Evolutionary conservation across 2,329 filamentous ascomycete species (phyloP).

Genomic region (Talaromyces atroroseus): DNA sequence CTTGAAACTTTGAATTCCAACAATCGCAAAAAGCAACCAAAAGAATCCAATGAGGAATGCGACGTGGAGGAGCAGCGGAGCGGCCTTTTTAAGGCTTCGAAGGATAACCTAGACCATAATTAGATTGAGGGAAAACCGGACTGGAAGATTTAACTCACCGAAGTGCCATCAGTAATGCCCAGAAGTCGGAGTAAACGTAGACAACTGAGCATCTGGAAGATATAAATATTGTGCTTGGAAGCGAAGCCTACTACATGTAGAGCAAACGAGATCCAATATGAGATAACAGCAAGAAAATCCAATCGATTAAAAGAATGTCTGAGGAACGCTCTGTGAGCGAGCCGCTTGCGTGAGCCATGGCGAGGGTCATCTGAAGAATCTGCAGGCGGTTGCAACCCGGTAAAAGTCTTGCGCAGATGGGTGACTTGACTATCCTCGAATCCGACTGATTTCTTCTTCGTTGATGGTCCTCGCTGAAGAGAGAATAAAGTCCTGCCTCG

Average conservation of each 20-base stretch:
- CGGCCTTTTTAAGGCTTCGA: slow-evolving; percentile 89
- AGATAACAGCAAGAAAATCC: slow-evolving; percentile 89
- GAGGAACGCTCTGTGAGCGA: slow-evolving; percentile 86
- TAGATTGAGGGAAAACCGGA: slow-evolving; percentile 14
- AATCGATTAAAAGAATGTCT: slow-evolving; percentile 93
- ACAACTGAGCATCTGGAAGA: slow-evolving; percentile 96
- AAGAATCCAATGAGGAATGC: slow-evolving; percentile 95
- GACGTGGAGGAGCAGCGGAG: slow-evolving; percentile 84
- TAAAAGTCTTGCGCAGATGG: slow-evolving; percentile 66
- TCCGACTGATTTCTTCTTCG: slow-evolving; percentile 47
- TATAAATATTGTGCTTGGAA: slow-evolving; percentile 64
- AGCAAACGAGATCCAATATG: slow-evolving; percentile 86
- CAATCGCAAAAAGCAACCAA: slow-evolving; percentile 94
- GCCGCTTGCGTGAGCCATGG: slow-evolving; percentile 74
- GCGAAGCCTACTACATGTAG: slow-evolving; percentile 68
- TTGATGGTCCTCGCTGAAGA: slow-evolving; percentile 68
- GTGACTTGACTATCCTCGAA: slow-evolving; percentile 41
- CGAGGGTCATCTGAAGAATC: slow-evolving; percentile 57
- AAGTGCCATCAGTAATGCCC: slow-evolving; percentile 85
- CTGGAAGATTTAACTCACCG: slow-evolving; percentile 51
- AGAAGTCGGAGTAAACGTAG: slow-evolving; percentile 88
- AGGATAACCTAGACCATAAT: slow-evolving; percentile 66
- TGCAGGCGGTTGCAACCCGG: slow-evolving; percentile 63
- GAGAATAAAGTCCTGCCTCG: slow-evolving; percentile 76
- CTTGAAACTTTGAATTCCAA: slow-evolving; percentile 95